Base-by-base conservation (phyloP, 345 rosid species). In the Physaria fendleri region DNA sequence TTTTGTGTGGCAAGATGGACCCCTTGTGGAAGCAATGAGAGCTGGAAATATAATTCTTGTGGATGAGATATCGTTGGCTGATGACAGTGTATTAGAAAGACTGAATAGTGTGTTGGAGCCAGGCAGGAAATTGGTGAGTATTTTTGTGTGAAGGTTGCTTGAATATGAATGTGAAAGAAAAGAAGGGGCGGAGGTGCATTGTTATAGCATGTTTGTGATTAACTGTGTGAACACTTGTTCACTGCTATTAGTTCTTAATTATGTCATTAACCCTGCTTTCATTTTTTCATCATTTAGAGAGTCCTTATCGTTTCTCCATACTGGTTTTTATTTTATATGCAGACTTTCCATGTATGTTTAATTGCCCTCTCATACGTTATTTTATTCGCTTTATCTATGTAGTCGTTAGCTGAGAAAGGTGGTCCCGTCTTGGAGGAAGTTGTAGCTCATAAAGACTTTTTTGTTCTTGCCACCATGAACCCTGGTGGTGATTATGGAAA, bases 401-500 rank as follows among this genome's bases (percentile, higher is more conserved):
- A 90, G 95, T 79, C 89, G 8, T 80, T 92, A 79, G 91, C 95
- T 40, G 97, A 92, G 85, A 92, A 92, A 78, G 98, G 98, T 64
- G 97, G 95, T 37, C 67, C 83, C 44, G 51, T 44, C 44, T 59
- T 92, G 79, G 98, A 92, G 78, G 78, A 76, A 44, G 64, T 92
- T 24, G 81, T 84, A 40, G 98, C 95, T 71, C 80, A 84, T 56
- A 60, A 69, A 13, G 71, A 80, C 23, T 92, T 92, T 72, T 77
- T 88, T 64, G 82, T 86, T 70, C 80, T 92, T 65, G 97, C 94
- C 53, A 92, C 98, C 11, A 92, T 92, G 98, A 92, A 92, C 68
- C 98, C 98, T 64, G 98, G 98, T 71, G 97, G 98, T 75, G 98
- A 92, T 68, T 92, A 81, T 78, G 97, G 98, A 33, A 92, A 92